Base-by-base conservation (phyloP, 345 rosid genomes). In the Gossypium ekmanianum region DNA sequence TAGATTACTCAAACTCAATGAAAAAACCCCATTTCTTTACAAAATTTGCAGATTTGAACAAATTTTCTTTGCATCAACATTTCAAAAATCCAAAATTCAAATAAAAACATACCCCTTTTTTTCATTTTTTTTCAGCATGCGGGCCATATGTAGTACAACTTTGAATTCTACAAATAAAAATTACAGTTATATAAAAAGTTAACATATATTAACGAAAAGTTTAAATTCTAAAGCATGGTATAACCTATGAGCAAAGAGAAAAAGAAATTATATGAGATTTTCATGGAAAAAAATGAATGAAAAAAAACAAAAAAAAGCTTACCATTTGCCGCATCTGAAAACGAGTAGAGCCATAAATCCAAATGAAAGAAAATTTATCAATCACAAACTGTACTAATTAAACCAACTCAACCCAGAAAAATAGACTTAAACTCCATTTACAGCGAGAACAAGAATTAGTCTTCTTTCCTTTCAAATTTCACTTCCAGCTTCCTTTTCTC, bases 301-400 rank as follows among this genome's bases (percentile, higher is more conserved):
- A 74, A 48, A 43, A 43, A 39, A 8, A 39, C 1, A 43, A 16
- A 34, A 16, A 34, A 62, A 64, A 80, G 65, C 22, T 61, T 56
- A 87, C 83, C 79, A 84, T 80, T 80, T 84, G 79, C 79, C 75
- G 61, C 75, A 54, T 70, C 83, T 71, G 61, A 27, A 76, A 47
- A 74, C 61, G 74, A 74, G 75, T 68, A 41, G 72, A 78, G 67
- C 76, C 81, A 81, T 83, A 39, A 29, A 68, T 69, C 26, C 22
- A 8, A 26, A 13, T 14, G 20, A 27, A 24, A 3, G 45, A 9
- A 43, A 41, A 64, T 14, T 14, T 13, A 64, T 48, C 69, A 41
- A 64, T 18, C 69, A 64, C 26, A 64, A 73, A 14, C 50, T 27
- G 64, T 70, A 61, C 71, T 55, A 63, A 71, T 24, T 80, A 52